Evolutionary conservation across 169 alveolate genomes (phyloP), one percentile per base, ranked within the genome.

Genomic region (Perkinsus marinus): DNA sequence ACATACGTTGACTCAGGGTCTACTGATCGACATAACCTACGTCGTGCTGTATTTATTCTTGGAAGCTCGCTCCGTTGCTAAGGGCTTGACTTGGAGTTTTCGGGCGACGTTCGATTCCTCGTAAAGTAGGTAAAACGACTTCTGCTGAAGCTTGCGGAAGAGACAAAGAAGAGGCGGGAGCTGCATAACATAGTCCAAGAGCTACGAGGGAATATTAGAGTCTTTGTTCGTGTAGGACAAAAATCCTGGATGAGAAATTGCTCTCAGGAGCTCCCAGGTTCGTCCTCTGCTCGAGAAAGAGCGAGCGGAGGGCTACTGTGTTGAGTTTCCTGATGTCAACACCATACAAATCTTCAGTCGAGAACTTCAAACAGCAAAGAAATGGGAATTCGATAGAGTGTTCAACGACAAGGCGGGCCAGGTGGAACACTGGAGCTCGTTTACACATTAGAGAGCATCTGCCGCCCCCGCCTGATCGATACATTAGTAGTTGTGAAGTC

Each of bases 181-280:
- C 9, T 90, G n/a, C 92, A 90, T 39, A 90, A 93, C 68, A 93
- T 89, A 46, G 79, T 89, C 68, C 92, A 93, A 94, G 95, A 93
- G 91, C 89, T 93, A 90, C 91, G 93, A 57, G 95, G 95, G 13
- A 93, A 93, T 90, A 90, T 93, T 37, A 92, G 95, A 17, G 95
- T 93, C 90, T 93, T 90, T 89, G 90, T 91, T 34, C 91, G 95
- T 30, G 91, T 93, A 36, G 0, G 79, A 17, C 22, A 16, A 19
- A 13, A 19, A 13, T 30, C 79, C 9, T 57, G 34, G 79, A 9
- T 43, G 68, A 9, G 68, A 10, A 13, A 57, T 13, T 2, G 30
- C 37, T 2, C 22, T 2, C 79, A 57, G 79, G 30, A 16, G 79
- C 7, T 57, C 79, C 79, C 79, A 57, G 79, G 79, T 57, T 13